Base-by-base conservation (phyloP, 768 basidiomycete genomes). In the Lentinula edodes region DNA sequence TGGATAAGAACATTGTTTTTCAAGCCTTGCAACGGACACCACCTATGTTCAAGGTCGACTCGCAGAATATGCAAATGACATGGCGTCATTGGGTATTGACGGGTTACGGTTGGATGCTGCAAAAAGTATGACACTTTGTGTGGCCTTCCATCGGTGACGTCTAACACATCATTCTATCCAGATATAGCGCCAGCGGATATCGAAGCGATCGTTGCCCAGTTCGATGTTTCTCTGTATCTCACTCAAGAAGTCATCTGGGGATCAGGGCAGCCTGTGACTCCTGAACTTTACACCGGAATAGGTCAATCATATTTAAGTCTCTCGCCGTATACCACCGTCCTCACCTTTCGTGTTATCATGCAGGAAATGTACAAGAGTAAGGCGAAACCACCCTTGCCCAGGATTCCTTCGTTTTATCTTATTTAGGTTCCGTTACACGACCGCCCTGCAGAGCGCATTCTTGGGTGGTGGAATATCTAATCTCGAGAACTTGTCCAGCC, bases 281-380 rank as follows among this genome's bases (percentile, higher is more conserved):
- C 87, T 0, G 77, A 77, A 0, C 78, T 87, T 66, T 90, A 89
- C 66, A 73, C 73, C 7, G 67, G 66, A 0, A 87, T 78, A 62
- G 86, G 84, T 75, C 36, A 50, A 71, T 68, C 3, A 36, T 56
- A 3, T 36, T 4, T 28, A 39, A 39, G 1, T 48, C 16, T 13
- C 12, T 28, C 42, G 45, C 28, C 20, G 38, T 54, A 6, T 52
- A 13, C 42, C 39, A 16, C 20, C 1, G 42, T 15, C 1, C 23
- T 15, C 9, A 28, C 28, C 28, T 28, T 28, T 28, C 28, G 3
- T n/a, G 6, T 35, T 12, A 15, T 38, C 12, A n/a, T 35, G 7
- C 52, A 76, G 82, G 84, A 10, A 84, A 87, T 66, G 86, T 87
- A 2, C 85, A 88, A 73, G 87, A 89, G 86, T 80, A 42, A 45